Evolutionary conservation across 2,329 filamentous ascomycete species (phyloP), one percentile per base, ranked within the genome.

Genomic region (Alternaria rosae): DNA sequence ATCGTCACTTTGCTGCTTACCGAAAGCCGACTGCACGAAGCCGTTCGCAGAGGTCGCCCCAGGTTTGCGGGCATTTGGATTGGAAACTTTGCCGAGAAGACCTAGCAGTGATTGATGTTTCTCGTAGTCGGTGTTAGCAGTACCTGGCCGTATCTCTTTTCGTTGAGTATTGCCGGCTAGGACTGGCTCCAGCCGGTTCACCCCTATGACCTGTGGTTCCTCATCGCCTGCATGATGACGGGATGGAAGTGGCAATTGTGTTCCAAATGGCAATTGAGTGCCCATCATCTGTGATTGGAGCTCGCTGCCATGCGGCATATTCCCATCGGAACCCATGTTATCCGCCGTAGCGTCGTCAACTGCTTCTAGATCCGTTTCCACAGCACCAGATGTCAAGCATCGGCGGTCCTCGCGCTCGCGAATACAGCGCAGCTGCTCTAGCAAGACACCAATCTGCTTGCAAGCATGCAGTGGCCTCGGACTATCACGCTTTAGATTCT

Each of bases 251-350:
- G 52, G 59, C 1, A 70, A 2, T 51, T 77, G 75, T 4, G 72
- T 75, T 13, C 51, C 69, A 50, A 69, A 74, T 1, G 68, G 57
- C 28, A 62, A 21, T 38, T 76, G 75, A 0, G 74, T 73, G 44
- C 69, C 47, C 9, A 62, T 59, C 13, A 21, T 23, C 42, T 76
- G 73, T 9, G 70, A 72, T 38, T 64, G 55, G 9, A 55, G 58
- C 10, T 59, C 53, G 7, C 21, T 32, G 21, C 54, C 43, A 17
- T 32, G 17, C 9, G 30, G 21, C 57, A 12, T 20, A 28, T 17
- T 57, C 55, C 11, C 32, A 28, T n/a, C 35, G 30, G 11, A 32
- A 26, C 52, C 48, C 35, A 41, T 42, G n/a, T 26, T 15, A 13
- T 43, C 30, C 23, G 64, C 47, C 64, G 69, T 70, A 23, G 45